Evolutionary conservation across 2,329 filamentous ascomycete species (phyloP).

Genomic region (Pseudocercospora crystallina): DNA sequence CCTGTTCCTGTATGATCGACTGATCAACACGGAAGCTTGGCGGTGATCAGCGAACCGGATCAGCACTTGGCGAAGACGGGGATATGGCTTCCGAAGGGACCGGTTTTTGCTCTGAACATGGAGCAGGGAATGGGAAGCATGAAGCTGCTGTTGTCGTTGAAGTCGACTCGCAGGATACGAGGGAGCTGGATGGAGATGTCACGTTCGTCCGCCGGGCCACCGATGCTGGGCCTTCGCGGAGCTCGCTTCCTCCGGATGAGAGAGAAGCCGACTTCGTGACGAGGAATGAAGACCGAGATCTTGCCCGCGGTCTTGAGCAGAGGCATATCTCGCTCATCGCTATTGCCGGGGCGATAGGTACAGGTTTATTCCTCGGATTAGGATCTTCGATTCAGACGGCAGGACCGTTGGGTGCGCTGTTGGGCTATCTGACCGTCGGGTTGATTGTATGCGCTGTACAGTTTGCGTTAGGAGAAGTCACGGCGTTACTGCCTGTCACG

Average conservation of each 20-base stretch:
- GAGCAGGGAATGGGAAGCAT: too few relatives aligned
- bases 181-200: too few relatives aligned
- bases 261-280: conserved; percentile 30
- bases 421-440: conserved; percentile 55
- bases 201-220: too few relatives aligned
- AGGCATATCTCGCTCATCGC: conserved; percentile 63
- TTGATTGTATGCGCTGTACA: conserved; percentile 52
- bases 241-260: conserved; percentile 6
- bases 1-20: too few relatives aligned
- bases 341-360: conserved; percentile 71
- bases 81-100: too few relatives aligned
- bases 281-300: conserved; percentile 29
- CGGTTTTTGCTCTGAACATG: too few relatives aligned
- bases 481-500: conserved; percentile 52
- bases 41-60: too few relatives aligned
- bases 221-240: too few relatives aligned
- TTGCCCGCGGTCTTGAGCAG: conserved; percentile 53
- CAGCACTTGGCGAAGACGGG: too few relatives aligned
- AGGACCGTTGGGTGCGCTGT: conserved; percentile 53
- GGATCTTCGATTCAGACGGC: conserved; percentile 54
- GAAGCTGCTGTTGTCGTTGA: too few relatives aligned
- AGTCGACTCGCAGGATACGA: too few relatives aligned
- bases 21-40: too few relatives aligned
- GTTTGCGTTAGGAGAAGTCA: conserved; percentile 53
- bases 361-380: conserved; percentile 62